Conservation (phyloP, 805 yeast species). For the Saccharomyces jurei region DNA sequence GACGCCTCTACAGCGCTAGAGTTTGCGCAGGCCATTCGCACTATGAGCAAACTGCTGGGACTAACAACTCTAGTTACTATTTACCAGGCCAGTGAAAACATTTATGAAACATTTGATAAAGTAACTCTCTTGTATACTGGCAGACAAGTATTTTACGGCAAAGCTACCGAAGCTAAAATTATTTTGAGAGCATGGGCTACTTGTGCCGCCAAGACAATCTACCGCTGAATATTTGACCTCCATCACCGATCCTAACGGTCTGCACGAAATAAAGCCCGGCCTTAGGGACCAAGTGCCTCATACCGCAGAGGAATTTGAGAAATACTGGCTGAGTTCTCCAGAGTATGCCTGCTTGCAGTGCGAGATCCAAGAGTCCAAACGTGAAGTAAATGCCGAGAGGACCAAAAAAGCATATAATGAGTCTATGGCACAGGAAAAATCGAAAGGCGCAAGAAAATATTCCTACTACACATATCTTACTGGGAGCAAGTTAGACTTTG, state of each 20-base stretch:
- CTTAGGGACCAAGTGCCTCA: constrained; percentile 44
- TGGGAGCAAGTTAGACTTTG: constrained; percentile 44
- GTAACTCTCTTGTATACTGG: constrained; percentile 46
- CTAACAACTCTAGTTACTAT: constrained; percentile 52
- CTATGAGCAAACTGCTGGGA: constrained; percentile 41
- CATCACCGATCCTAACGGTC: constrained; percentile 49
- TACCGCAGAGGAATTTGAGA: constrained; percentile 50
- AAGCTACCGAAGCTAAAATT: constrained; percentile 40
- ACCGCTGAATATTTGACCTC: constrained; percentile 58
- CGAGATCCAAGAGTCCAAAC: constrained; percentile 38
- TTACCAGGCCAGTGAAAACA: constrained; percentile 50
- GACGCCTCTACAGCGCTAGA: constrained; percentile 72
- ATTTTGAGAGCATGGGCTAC: constrained; percentile 51
- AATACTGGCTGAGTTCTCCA: constrained; percentile 36
- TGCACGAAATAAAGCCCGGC: constrained; percentile 33
- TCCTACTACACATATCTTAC: constrained; percentile 26
- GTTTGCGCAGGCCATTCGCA: constrained; percentile 51
- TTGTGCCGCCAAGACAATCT: constrained; percentile 46
- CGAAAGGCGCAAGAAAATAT: constrained; percentile 14
- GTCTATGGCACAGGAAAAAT: constrained; percentile 27
- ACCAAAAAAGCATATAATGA: constrained; percentile 30
- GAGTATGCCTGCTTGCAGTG: constrained; percentile 31
- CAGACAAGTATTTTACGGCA: constrained; percentile 51
- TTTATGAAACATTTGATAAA: constrained; percentile 47
- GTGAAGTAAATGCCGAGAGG: constrained; percentile 20